Evolutionary conservation across 1,139 yeast genomes (phyloP).

Genomic region (Yamadazyma membranifaciens): DNA sequence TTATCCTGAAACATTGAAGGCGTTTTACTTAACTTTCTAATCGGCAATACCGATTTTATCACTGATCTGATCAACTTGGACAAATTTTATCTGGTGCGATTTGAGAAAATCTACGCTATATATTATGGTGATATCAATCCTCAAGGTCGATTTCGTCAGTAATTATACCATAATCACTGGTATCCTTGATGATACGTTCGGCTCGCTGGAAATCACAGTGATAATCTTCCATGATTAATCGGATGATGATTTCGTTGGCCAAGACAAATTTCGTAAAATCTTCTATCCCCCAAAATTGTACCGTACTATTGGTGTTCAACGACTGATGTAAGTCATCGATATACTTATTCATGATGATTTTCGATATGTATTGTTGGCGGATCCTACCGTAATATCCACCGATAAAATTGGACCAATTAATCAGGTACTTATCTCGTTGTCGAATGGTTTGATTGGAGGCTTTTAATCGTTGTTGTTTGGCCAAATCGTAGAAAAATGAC

Average conservation of each 20-base stretch:
- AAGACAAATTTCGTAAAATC: slow-evolving; percentile 58
- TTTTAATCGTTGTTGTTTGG: slow-evolving; percentile 33
- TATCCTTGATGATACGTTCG: slow-evolving; percentile 41
- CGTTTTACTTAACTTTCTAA: slow-evolving; percentile 13
- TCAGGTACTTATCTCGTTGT: slow-evolving; percentile 42
- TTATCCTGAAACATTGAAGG: slow-evolving; percentile 39
- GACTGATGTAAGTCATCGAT: slow-evolving; percentile 25
- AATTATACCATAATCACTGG: slow-evolving; percentile 57
- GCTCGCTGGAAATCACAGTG: slow-evolving; percentile 38
- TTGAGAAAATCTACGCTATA: not conserved
- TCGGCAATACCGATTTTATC: slow-evolving; percentile 21
- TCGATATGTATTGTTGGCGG: slow-evolving; percentile 53
- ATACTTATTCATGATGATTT: slow-evolving; percentile 28
- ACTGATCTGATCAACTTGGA: slow-evolving; percentile 1
- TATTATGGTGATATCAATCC: not conserved
- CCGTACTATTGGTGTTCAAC: slow-evolving; percentile 34
- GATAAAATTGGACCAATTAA: slow-evolving; percentile 46
- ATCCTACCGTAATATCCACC: slow-evolving; percentile 66
- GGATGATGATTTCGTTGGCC: slow-evolving; percentile 60
- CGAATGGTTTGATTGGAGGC: slow-evolving; percentile 48
- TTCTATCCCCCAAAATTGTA: slow-evolving; percentile 59
- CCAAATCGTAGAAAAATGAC: slow-evolving; percentile 51
- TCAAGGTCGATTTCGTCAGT: slow-evolving; percentile 37
- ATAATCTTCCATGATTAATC: slow-evolving; percentile 51
- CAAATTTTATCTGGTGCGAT: not conserved